Evolutionary conservation across 148 eudicot species (phyloP), one percentile per base, ranked within the genome.

Genomic region (Rhododendron mucronatum): DNA sequence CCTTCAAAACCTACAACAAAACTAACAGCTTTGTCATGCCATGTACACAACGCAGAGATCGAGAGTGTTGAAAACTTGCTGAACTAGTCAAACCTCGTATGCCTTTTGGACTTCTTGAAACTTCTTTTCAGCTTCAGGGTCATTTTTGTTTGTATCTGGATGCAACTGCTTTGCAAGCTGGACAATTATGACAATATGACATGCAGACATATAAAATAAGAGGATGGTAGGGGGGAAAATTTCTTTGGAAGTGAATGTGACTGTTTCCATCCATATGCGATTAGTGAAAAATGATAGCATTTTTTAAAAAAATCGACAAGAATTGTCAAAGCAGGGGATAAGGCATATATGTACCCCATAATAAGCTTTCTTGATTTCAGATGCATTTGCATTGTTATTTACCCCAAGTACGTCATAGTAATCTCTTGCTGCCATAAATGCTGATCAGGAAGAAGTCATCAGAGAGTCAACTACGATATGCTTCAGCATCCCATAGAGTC

Each of bases 161-260:
- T 97, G 99, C 87, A 94, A 91, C 89, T 93, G 92, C 90, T 97
- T 97, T 28, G 99, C 99, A 88, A 95, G 94, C 99, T 97, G 90
- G 39, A 85, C 63, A 55, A 80, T 16, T 50, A 30, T 48, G 33
- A 85, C 53, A 41, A 83, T 28, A 67, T 3, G 78, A 78, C 39
- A 20, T 37, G 50, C 12, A 61, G 85, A 81, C 77, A 33, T 14
- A 76, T 67, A 82, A 48, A 20, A 50, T 10, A 7, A 15, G 41
- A 44, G 37, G 26, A 16, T 77, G 30, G 21, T 39, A 83, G 44
- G 28, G 59, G 3, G 21, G 30, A 7, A 7, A 13, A 23, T 37
- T 69, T 6, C 11, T 41, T 79, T 71, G 84, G 71, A 81, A 55
- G 44, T 10, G 45, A 50, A n/a, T 57, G 51, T 75, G 15, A 11